Conservation (phyloP, 495 filamentous ascomycete species). For the Filosporella fistucella region DNA sequence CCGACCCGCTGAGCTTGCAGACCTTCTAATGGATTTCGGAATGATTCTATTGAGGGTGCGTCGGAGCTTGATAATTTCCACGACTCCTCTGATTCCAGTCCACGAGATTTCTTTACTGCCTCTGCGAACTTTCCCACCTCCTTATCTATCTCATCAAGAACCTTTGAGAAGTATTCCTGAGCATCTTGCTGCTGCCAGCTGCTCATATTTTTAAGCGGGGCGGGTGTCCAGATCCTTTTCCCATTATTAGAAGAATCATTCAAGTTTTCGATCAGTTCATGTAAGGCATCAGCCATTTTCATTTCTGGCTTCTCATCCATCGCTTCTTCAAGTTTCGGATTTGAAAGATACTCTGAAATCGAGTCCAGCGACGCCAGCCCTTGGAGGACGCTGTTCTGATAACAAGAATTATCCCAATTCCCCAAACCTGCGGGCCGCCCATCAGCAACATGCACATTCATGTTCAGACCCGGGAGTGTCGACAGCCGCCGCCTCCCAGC, state of each 20-base stretch:
- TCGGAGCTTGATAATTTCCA: conserved; percentile 19
- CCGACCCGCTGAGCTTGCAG: conserved; percentile 85
- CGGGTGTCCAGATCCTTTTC: conserved; percentile 69
- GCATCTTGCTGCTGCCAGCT: conserved; percentile 97
- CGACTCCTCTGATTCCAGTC: conserved; percentile 25
- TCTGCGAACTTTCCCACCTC: conserved; percentile 44
- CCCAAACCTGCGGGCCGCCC: conserved; percentile 71
- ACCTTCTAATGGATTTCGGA: conserved; percentile 72
- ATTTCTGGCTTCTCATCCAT: conserved; percentile 38
- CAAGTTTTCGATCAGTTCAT: conserved; percentile 58
- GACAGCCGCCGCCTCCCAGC: conserved; percentile 22
- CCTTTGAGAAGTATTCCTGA: conserved; percentile 92
- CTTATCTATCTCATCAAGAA: conserved; percentile 82
- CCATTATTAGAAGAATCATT: conserved; percentile 65
- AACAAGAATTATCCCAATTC: conserved; percentile 94
- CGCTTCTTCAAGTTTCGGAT: conserved; percentile 19
- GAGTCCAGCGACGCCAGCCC: conserved; percentile 72
- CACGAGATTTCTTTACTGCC: conserved; percentile 22
- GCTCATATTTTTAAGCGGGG: conserved; percentile 77
- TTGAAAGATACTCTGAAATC: conserved; percentile 48
- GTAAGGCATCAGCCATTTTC: conserved; percentile 48
- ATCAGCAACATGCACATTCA: conserved; percentile 6
- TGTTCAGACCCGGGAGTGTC: conserved; percentile 19
- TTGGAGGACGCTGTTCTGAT: conserved; percentile 94
- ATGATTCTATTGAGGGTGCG: conserved; percentile 5